Conservation (phyloP, 306 rosid species). For the Senna tora region DNA sequence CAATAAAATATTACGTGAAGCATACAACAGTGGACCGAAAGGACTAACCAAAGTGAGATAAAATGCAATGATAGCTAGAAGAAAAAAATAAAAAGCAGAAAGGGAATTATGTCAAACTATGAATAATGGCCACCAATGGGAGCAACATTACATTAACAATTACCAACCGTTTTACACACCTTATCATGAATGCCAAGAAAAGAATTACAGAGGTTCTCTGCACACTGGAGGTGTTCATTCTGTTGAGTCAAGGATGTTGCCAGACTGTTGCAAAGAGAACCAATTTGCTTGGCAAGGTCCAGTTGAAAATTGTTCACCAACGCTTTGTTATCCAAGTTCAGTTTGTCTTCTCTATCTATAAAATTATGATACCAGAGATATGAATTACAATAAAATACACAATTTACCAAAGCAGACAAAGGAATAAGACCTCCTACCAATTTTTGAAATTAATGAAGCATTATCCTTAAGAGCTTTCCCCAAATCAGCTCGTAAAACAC, state of each 20-base stretch:
- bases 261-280: slow-evolving; percentile 54
- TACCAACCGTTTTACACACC: slow-evolving; percentile 37
- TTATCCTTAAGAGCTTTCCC: slow-evolving; percentile 64
- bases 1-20: not conserved
- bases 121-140: not conserved
- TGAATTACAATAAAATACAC: not conserved
- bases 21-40: slow-evolving; percentile 34
- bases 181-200: slow-evolving; percentile 52
- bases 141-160: not conserved
- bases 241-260: slow-evolving; percentile 49
- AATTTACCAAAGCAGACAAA: not conserved
- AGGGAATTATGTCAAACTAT: not conserved
- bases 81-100: not conserved
- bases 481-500: slow-evolving; percentile 55
- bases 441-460: slow-evolving; percentile 54
- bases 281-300: slow-evolving; percentile 55
- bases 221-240: slow-evolving; percentile 60
- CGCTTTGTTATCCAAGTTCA: slow-evolving; percentile 55
- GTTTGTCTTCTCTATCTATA: slow-evolving; percentile 66
- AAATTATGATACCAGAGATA: not conserved
- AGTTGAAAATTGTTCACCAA: slow-evolving; percentile 58
- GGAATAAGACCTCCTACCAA: slow-evolving; percentile 39
- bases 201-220: slow-evolving; percentile 53
- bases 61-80: not conserved
- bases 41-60: not conserved